Conservation (phyloP, 2,329 filamentous ascomycete genomes). For the Myriosclerotinia scirpicola region DNA sequence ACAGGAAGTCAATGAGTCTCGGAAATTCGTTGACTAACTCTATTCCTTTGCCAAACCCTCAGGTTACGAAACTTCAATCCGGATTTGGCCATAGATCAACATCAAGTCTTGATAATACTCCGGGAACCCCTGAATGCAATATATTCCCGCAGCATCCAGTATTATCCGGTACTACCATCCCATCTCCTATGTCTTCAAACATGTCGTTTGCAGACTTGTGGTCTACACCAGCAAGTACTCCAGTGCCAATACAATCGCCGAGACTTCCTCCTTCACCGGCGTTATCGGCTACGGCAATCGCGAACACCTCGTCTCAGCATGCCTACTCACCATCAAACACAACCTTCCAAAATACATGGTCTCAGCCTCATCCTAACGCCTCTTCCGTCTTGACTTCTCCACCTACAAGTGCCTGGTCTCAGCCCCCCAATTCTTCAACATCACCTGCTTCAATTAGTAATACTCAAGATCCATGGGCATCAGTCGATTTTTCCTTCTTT, state of each 20-base stretch:
- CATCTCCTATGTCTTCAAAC: slow-evolving; percentile 4
- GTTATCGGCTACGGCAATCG: background rate
- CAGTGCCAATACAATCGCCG: slow-evolving; percentile 3
- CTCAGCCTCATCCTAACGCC: background rate
- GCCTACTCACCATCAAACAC: background rate
- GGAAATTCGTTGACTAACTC: slow-evolving; percentile 3
- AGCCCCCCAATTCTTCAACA: background rate
- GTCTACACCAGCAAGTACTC: background rate
- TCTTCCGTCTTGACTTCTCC: background rate
- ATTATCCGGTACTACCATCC: background rate
- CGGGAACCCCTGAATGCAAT: background rate
- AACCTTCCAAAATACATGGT: slow-evolving; percentile 7
- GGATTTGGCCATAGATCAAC: slow-evolving; percentile 20
- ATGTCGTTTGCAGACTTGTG: background rate
- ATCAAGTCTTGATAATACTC: background rate
- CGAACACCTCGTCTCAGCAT: background rate
- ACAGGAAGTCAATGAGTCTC: slow-evolving; percentile 34
- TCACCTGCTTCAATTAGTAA: slow-evolving; percentile 5
- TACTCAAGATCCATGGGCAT: slow-evolving; percentile 40
- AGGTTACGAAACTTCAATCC: slow-evolving; percentile 18
- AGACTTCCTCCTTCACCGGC: background rate
- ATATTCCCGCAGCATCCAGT: background rate
- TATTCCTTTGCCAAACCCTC: slow-evolving; percentile 18
- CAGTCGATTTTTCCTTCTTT: slow-evolving; percentile 43
- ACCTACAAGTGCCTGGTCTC: background rate